Base-by-base conservation (phyloP, 2,329 filamentous ascomycete species). In the Cercospora nicotianae region DNA sequence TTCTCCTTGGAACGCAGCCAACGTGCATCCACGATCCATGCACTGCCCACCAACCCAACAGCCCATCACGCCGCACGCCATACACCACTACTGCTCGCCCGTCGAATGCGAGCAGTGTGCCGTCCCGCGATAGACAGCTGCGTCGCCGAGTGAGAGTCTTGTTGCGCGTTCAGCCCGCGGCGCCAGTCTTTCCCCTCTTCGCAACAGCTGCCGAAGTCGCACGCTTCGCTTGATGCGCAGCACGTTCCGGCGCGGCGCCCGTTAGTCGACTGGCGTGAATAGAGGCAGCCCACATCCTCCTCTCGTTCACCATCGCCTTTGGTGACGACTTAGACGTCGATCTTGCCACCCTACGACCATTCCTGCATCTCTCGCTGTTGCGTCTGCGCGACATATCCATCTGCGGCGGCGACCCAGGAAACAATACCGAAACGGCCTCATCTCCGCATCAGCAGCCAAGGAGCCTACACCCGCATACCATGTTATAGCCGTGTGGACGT, bases 361-460 rank as follows among this genome's bases (percentile, higher is more conserved):
- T 16, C 53, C 53, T 57, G 53, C 4, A 30, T 26, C 53, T 28
- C 23, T 57, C 23, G 13, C 5, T 39, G 36, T 39, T n/a, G 36
- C 36, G 16, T 39, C 33, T n/a, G 36, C 36, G 36, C 36, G 36
- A 39, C 51, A 28, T 20, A 12, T 9, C 51, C 51, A 16, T 13
- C 12, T 30, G 20, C 51, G 51, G 20, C 23, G n/a, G 13, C 53
- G 23, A 28, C 28, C 28, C 23, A 28, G 12, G 53, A n/a, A 31
- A 28, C 28, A 31, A 28, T 3, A 18, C 53, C 23, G 53, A n/a
- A 28, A 57, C 53, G 23, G 53, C 53, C 53, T 30, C 53, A 57
- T 30, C 53, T 57, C 53, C 23, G 53, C 53, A 57, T 57, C 28
- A 23, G 45, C 53, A 57, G 53, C 53, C 53, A 57, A 39, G 36